Conservation (phyloP, 257 asterid species). For the Solanum sejunctum region DNA sequence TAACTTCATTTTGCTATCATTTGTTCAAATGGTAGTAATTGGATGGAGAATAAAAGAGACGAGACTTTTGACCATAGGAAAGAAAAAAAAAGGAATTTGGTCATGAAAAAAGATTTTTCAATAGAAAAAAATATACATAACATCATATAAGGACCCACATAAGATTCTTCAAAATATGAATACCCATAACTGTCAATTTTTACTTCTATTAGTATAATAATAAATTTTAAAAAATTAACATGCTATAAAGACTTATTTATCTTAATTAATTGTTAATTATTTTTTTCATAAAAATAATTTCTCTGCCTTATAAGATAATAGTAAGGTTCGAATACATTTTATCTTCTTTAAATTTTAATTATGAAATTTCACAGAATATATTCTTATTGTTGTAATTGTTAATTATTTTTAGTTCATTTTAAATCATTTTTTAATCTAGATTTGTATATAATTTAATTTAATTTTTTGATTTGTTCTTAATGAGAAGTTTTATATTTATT, state of each 20-base stretch:
- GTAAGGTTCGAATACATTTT: no score
- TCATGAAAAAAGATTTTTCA: not conserved
- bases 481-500: not conserved
- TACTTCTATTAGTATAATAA: not conserved
- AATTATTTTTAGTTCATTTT: not conserved
- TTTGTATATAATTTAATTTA: not conserved
- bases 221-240: not conserved
- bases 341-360: accelerated
- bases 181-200: not conserved
- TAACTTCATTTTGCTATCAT: not conserved
- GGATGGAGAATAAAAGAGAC: not conserved
- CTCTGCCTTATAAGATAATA: no score
- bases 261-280: not conserved
- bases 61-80: constrained; percentile 4
- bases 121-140: not conserved
- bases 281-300: accelerated
- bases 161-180: constrained; percentile 2
- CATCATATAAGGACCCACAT: constrained; percentile 2
- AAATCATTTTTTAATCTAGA: no score
- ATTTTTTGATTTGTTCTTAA: not conserved
- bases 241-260: not conserved
- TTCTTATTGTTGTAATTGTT: no score
- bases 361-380: no score
- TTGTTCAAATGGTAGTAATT: constrained; percentile 1
- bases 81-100: not conserved